Evolutionary conservation across 805 yeast genomes (phyloP), one percentile per base, ranked within the genome.

Genomic region (Saccharomycopsis sp.): DNA sequence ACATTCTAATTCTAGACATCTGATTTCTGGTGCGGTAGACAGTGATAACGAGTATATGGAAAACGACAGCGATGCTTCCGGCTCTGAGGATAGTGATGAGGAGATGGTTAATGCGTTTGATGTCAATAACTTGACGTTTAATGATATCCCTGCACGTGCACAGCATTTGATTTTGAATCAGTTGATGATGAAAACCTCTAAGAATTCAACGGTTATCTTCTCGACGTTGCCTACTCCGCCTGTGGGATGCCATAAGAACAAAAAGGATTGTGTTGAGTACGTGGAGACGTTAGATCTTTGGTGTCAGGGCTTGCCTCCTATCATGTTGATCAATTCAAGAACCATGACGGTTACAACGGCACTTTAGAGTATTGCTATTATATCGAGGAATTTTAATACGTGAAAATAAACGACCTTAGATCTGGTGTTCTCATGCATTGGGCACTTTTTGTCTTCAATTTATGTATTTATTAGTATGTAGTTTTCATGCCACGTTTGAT

Each of bases 331-430:
- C 56, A 92, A 94, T 67, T 89, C 97, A 0, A 96, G 90, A 73
- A 87, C 96, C 0, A 91, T 94, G 77, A 94, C 99, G 0, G 99
- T 92, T 1, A 92, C 99, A 0, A 91, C 97, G 3, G 94, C 96
- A 37, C 74, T 92, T 61, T 91, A 73, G 64, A 44, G 8, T 16
- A n/a, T n/a, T n/a, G n/a, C n/a, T n/a, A 12, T 46, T 37, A 37
- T n/a, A n/a, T n/a, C n/a, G n/a, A n/a, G n/a, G n/a, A n/a, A n/a
- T n/a, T n/a, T n/a, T n/a, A n/a, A n/a, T n/a, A n/a, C n/a, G n/a
- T n/a, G n/a, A n/a, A n/a, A n/a, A n/a, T n/a, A n/a, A n/a, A n/a
- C n/a, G n/a, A n/a, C n/a, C n/a, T n/a, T n/a, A n/a, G n/a, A n/a
- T n/a, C n/a, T n/a, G n/a, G n/a, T n/a, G n/a, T n/a, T n/a, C n/a